Evolutionary conservation across 441 rosid species (phyloP), one percentile per base, ranked within the genome.

Genomic region (Aleurites moluccanus): DNA sequence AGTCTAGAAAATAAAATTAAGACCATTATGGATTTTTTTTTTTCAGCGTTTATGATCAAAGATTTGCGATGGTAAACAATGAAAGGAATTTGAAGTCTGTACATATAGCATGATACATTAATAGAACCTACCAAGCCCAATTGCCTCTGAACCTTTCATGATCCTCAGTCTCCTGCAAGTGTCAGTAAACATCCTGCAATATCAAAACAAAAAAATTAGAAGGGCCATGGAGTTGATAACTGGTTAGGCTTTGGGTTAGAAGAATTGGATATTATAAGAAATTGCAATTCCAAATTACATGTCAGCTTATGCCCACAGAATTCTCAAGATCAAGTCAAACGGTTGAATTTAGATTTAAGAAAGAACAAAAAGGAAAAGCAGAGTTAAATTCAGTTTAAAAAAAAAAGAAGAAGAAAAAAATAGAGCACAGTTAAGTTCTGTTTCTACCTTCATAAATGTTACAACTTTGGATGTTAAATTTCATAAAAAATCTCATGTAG

Each of bases 61-160:
- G 53, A 27, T 27, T 45, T 10, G 64, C 23, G 18, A 38, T 21
- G 33, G 13, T 52, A 42, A 52, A 62, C 15, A 69, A 16, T 64
- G 16, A 3, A n/a, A 30, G 60, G 60, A 21, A 56, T 7, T 10
- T 20, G 9, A 56, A 49, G 42, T 23, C 13, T 21, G n/a, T n/a
- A 23, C 8, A 76, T 18, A 16, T 33, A 30, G 35, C 40, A 20
- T 33, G 18, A 60, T 33, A 13, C 2, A 47, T 30, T 0, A 23
- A 73, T 50, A 10, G 52, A 20, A 65, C 78, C 23, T 83, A 88
- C 91, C 91, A 21, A 88, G 85, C 25, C 91, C 89, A 33, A 86
- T 88, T 27, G 91, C 91, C 74, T 86, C 89, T 7, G 91, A 86
- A 52, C 91, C 85, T 80, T 88, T 88, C 91, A 88, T 86, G 76